Evolutionary conservation across 2,329 filamentous ascomycete genomes (phyloP).

Genomic region (Xylariaceae sp.): DNA sequence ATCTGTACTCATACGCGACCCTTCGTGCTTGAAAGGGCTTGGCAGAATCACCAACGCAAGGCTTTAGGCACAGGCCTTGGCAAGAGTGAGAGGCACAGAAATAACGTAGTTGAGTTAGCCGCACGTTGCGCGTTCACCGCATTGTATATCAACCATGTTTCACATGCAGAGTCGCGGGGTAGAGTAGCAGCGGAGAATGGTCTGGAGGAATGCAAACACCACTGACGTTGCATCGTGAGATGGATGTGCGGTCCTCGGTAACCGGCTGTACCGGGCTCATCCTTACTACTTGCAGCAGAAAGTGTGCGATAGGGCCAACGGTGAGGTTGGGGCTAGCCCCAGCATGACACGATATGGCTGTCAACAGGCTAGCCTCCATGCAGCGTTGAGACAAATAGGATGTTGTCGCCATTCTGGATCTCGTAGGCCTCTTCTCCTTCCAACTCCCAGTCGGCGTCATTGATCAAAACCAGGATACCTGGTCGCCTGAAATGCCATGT

Average conservation of each 20-base stretch:
- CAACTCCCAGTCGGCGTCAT: slow-evolving; percentile 97
- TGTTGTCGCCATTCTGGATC: slow-evolving; percentile 80
- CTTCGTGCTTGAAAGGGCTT: too few species aligned
- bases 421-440: slow-evolving; percentile 93
- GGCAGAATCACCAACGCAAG: too few species aligned
- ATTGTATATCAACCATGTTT: slow-evolving; percentile 22
- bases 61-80: background rate
- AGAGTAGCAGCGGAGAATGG: background rate
- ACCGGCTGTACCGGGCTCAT: slow-evolving; percentile 21
- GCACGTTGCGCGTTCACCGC: slow-evolving; percentile 24
- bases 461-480: slow-evolving; percentile 94
- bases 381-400: slow-evolving; percentile 94
- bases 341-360: background rate
- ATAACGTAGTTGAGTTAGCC: too few species aligned
- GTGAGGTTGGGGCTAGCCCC: slow-evolving; percentile 12
- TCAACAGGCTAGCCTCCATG: slow-evolving; percentile 78
- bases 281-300: slow-evolving; percentile 5
- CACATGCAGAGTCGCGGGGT: slow-evolving; percentile 30
- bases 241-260: background rate
- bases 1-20: background rate
- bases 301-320: slow-evolving; percentile 8
- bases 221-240: background rate
- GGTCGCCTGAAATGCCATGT: slow-evolving; percentile 69
- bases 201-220: slow-evolving; percentile 10
- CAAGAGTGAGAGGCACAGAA: slow-evolving; percentile 1